Percentiles rank a stretch among this genome's conserved stretches.
Conservation (phyloP, 768 basidiomycete genomes). For the Scleroderma bovista region DNA sequence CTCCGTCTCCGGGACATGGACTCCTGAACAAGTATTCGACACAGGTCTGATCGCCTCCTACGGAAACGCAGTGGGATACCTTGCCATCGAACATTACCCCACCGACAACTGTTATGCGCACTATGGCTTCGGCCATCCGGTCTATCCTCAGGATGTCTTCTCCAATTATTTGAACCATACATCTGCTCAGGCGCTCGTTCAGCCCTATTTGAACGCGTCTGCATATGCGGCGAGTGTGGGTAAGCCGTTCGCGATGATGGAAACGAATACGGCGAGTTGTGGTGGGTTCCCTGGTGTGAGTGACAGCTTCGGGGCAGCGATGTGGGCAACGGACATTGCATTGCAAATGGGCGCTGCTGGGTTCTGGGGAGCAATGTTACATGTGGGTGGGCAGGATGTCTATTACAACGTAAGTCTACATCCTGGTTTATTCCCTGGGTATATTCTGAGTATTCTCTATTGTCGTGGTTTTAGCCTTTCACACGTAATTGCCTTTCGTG, state of each 20-base stretch:
- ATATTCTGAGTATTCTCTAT: too few species aligned
- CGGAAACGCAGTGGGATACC: constrained; percentile 29
- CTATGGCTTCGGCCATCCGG: constrained; percentile 14
- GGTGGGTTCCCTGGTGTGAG: constrained; percentile 50
- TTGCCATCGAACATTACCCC: constrained; percentile 39
- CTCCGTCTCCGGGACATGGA: constrained; percentile 28
- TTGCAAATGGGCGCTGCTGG: constrained; percentile 45
- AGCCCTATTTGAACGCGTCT: constrained; percentile 33
- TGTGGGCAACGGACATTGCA: constrained; percentile 48
- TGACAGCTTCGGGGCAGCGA: constrained; percentile 43
- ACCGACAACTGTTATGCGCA: constrained; percentile 29
- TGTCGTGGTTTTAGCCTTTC: constrained; percentile 35
- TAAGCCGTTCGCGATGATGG: constrained; percentile 47
- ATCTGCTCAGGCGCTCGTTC: constrained; percentile 28
- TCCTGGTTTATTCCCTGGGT: background rate
- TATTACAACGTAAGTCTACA: constrained; percentile 45
- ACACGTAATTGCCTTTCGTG: constrained; percentile 30
- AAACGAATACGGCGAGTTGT: constrained; percentile 50
- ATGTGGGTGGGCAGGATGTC: constrained; percentile 42
- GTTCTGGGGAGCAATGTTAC: constrained; percentile 42
- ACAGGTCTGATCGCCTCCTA: constrained; percentile 23
- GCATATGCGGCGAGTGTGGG: constrained; percentile 24
- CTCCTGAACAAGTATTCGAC: constrained; percentile 27
- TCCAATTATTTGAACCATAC: constrained; percentile 41
- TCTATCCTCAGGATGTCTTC: constrained; percentile 36